Percentiles rank a stretch among this genome's conserved stretches.
phyloP scores from a whole-genome alignment of 345 rosid species.

The Hypericum androsaemum region DNA sequence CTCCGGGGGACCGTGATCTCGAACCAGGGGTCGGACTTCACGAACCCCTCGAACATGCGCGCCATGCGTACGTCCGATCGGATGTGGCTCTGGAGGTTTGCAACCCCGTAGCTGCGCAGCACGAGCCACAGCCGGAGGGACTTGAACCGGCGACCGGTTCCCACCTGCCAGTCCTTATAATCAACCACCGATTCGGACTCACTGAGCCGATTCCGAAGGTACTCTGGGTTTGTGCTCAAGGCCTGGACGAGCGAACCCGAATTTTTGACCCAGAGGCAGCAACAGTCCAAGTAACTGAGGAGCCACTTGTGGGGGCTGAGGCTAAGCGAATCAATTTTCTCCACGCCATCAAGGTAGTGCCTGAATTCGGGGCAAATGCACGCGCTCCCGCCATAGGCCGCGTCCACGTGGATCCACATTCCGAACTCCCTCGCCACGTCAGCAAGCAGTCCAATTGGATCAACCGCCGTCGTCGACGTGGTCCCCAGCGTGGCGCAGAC shows the following conservation, averaged over 20 bases:
- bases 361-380: conserved; percentile 2
- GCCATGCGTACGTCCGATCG: background rate
- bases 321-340: background rate
- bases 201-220: background rate
- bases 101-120: background rate
- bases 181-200: background rate
- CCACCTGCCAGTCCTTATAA: background rate
- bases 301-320: background rate
- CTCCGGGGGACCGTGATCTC: background rate
- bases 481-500: background rate
- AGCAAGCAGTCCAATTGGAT: background rate
- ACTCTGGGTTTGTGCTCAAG: background rate
- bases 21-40: background rate
- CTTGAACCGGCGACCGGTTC: background rate
- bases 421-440: background rate
- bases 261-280: background rate
- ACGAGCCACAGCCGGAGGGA: background rate
- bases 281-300: background rate
- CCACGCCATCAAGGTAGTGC: background rate
- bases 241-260: background rate
- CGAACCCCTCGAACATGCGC: background rate
- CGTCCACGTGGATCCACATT: background rate
- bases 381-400: background rate
- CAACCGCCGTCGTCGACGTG: background rate
- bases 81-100: background rate